Conservation (phyloP, 306 rosid genomes). For the Mimosa pudica region DNA sequence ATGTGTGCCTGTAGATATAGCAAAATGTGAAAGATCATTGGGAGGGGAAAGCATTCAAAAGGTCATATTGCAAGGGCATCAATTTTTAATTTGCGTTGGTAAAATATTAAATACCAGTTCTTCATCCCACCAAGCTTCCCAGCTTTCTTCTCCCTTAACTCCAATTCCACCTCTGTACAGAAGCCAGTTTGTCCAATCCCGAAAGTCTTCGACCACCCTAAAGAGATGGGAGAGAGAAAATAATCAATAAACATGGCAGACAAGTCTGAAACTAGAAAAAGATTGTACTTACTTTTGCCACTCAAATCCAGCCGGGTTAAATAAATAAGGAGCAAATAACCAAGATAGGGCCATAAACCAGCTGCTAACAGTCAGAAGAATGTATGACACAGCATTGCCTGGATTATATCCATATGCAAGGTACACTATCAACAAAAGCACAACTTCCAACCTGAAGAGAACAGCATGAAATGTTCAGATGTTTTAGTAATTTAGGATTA, state of each 20-base stretch:
- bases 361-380: slow-evolving; percentile 84
- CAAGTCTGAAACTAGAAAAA: neutral
- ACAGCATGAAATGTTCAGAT: neutral
- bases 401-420: slow-evolving; percentile 83
- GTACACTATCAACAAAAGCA: slow-evolving; percentile 72
- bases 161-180: slow-evolving; percentile 95
- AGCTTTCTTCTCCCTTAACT: slow-evolving; percentile 96
- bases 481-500: neutral
- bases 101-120: slow-evolving; percentile 69
- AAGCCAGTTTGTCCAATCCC: slow-evolving; percentile 99
- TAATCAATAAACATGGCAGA: slow-evolving; percentile 31
- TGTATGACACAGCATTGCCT: slow-evolving; percentile 61
- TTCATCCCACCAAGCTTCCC: slow-evolving; percentile 99
- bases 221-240: slow-evolving; percentile 24
- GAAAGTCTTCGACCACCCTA: slow-evolving; percentile 86
- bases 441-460: slow-evolving; percentile 83
- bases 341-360: slow-evolving; percentile 99
- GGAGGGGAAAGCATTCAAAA: neutral
- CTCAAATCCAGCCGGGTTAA: slow-evolving; percentile 98
- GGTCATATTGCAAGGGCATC: slow-evolving; percentile 3
- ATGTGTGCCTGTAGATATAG: slow-evolving; percentile 68
- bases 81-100: slow-evolving; percentile 12
- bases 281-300: slow-evolving; percentile 87
- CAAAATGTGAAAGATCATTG: neutral
- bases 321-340: slow-evolving; percentile 95